phyloP scores from a whole-genome alignment of 1,139 yeast genomes.

The Kodamaea sp. region DNA sequence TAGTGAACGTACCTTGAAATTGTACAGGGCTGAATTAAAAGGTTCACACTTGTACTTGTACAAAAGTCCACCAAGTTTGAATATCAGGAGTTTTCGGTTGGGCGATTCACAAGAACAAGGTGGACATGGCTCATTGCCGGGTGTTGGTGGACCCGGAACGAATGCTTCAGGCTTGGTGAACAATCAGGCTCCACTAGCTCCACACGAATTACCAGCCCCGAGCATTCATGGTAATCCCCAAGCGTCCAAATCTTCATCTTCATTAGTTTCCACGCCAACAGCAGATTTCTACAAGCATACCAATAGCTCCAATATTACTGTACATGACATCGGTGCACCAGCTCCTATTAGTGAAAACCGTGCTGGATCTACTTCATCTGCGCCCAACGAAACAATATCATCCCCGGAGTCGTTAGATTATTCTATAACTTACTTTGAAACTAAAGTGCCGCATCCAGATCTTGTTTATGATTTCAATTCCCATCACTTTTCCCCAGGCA shows the following conservation, averaged over 20 bases:
- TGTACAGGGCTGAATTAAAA: constrained; percentile 62
- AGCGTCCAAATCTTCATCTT: constrained; percentile 6
- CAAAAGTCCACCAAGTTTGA: constrained; percentile 52
- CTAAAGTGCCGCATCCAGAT: constrained; percentile 64
- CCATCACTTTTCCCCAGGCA: constrained; percentile 27
- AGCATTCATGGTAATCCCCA: constrained; percentile 7
- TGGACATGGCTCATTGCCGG: background rate
- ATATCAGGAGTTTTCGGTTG: constrained; percentile 46
- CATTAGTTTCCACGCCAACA: constrained; percentile 11
- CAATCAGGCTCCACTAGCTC: constrained; percentile 1
- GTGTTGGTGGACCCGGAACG: background rate
- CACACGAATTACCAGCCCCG: constrained; percentile 7
- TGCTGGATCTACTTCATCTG: constrained; percentile 2
- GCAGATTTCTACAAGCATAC: constrained; percentile 17
- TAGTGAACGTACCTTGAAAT: constrained; percentile 39
- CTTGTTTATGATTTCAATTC: constrained; percentile 51
- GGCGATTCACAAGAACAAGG: constrained; percentile 8
- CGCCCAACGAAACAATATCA: constrained; percentile 1
- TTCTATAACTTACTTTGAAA: constrained; percentile 26
- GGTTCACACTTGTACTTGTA: constrained; percentile 63
- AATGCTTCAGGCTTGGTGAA: background rate
- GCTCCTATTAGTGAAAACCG: constrained; percentile 8
- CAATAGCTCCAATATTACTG: constrained; percentile 17
- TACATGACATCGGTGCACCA: constrained; percentile 14
- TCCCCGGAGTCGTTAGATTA: constrained; percentile 13